Percentiles rank a stretch among this genome's conserved stretches.
These are phyloP conservation scores for Phalaenopsis equestris DNA, from an alignment of 106 monocot genomes.

Conservation along the genomic window DNA sequence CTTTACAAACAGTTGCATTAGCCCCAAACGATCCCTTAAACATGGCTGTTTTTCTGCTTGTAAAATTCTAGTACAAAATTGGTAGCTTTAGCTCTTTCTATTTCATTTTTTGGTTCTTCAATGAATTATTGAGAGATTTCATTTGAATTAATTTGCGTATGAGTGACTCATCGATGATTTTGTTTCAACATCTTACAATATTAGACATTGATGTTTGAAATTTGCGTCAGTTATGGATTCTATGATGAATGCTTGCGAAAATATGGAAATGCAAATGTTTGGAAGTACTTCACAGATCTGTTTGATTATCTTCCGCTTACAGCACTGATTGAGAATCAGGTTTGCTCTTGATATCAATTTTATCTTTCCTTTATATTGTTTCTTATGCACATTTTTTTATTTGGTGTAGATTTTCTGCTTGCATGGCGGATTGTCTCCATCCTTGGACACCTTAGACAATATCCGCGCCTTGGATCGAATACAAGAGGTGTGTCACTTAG, in stretches of 20 bases:
- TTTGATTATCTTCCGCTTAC: slow-evolving; percentile 92
- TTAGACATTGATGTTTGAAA: not conserved
- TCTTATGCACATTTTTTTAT: slow-evolving; percentile 2
- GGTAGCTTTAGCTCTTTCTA: not conserved
- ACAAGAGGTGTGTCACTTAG: slow-evolving; percentile 49
- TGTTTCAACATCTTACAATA: not conserved
- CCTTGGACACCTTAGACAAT: slow-evolving; percentile 80
- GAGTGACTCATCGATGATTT: not conserved
- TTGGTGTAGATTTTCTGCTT: slow-evolving; percentile 63
- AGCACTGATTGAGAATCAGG: slow-evolving; percentile 90
- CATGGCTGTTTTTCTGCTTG: not conserved
- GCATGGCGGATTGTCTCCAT: slow-evolving; percentile 84
- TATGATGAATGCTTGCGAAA: slow-evolving; percentile 97
- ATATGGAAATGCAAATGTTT: slow-evolving; percentile 96
- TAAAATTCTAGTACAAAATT: not conserved
- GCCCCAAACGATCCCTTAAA: not conserved
- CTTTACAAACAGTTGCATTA: not conserved
- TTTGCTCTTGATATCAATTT: slow-evolving; percentile 13
- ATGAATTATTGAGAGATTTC: not conserved
- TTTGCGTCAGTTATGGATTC: slow-evolving; percentile 67
- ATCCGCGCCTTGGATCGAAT: slow-evolving; percentile 81
- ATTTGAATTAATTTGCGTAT: not conserved
- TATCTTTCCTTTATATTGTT: not conserved
- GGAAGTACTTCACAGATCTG: slow-evolving; percentile 91
- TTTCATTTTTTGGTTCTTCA: not conserved